Conservation (phyloP, 805 yeast species). For the Hanseniaspora mollemarum region DNA sequence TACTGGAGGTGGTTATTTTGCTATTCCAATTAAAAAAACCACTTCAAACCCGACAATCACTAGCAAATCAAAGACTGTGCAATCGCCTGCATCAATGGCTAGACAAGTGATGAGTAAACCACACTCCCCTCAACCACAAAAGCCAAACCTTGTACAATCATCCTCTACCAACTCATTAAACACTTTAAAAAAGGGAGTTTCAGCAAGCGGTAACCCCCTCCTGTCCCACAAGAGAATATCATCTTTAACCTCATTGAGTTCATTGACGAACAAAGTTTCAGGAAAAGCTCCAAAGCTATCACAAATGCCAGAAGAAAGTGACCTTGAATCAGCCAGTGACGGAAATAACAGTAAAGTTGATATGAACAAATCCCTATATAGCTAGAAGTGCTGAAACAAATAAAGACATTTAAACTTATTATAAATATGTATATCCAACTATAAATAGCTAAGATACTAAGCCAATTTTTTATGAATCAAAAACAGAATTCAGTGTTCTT, state of each 20-base stretch:
- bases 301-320: slow-evolving; percentile 6
- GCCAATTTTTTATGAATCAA: background rate
- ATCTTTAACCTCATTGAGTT: slow-evolving; percentile 9
- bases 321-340: background rate
- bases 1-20: slow-evolving; percentile 28
- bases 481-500: background rate
- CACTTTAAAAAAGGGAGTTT: slow-evolving; percentile 1
- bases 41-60: slow-evolving; percentile 5
- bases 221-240: slow-evolving; percentile 13
- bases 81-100: slow-evolving; percentile 16
- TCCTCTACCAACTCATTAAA: background rate
- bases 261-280: slow-evolving; percentile 5
- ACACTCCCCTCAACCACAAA: slow-evolving; percentile 11
- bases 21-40: slow-evolving; percentile 25
- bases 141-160: background rate
- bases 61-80: slow-evolving; percentile 9
- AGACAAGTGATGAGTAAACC: slow-evolving; percentile 5
- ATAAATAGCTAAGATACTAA: background rate
- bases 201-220: background rate
- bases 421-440: background rate
- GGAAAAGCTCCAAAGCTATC: slow-evolving; percentile 8
- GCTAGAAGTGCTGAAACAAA: too few relatives aligned
- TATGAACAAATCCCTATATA: slow-evolving; percentile 8
- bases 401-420: background rate
- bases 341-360: background rate